phyloP scores from a whole-genome alignment of 2,329 filamentous ascomycete genomes.

The Niveomyces coronatus region DNA sequence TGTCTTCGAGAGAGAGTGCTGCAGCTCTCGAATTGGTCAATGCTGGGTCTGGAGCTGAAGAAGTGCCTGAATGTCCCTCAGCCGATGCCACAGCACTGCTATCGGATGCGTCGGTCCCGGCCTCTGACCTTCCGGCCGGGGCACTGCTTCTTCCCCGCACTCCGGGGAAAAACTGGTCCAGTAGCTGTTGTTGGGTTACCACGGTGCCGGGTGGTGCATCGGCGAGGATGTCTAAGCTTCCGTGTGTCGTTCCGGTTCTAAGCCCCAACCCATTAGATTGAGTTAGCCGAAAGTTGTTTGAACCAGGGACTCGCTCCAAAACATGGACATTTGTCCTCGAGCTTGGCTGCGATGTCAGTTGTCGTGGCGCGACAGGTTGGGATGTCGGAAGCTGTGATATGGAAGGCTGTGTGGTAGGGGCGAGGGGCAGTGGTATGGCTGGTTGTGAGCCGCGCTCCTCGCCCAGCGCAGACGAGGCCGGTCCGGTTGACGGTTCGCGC shows the following conservation, averaged over 20 bases:
- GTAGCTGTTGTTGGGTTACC: slow-evolving; percentile 1
- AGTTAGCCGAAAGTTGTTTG: slow-evolving; percentile 2
- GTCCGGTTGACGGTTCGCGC: slow-evolving; percentile 6
- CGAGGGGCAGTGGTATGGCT: neutral
- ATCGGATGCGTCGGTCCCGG: too few relatives aligned
- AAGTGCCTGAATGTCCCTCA: too few relatives aligned
- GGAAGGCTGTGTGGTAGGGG: too few relatives aligned
- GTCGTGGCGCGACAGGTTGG: neutral
- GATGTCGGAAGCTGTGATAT: too few relatives aligned
- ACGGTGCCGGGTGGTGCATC: neutral
- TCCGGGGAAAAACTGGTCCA: slow-evolving; percentile 1
- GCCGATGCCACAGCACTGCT: too few relatives aligned
- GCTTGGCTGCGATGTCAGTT: slow-evolving; percentile 28
- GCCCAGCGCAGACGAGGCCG: slow-evolving; percentile 1
- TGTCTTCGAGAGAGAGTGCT: too few relatives aligned
- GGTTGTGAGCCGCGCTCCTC: neutral
- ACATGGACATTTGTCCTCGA: slow-evolving; percentile 23
- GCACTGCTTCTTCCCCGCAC: slow-evolving; percentile 10
- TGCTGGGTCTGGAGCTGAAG: too few relatives aligned
- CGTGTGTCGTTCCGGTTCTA: neutral
- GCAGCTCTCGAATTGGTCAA: too few relatives aligned
- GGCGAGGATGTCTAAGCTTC: neutral
- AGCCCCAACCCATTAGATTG: neutral
- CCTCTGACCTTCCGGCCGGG: slow-evolving; percentile 12
- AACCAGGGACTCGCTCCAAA: slow-evolving; percentile 4